Evolutionary conservation across 2,329 filamentous ascomycete species (phyloP).

Genomic region (Cladophialophora carrionii): DNA sequence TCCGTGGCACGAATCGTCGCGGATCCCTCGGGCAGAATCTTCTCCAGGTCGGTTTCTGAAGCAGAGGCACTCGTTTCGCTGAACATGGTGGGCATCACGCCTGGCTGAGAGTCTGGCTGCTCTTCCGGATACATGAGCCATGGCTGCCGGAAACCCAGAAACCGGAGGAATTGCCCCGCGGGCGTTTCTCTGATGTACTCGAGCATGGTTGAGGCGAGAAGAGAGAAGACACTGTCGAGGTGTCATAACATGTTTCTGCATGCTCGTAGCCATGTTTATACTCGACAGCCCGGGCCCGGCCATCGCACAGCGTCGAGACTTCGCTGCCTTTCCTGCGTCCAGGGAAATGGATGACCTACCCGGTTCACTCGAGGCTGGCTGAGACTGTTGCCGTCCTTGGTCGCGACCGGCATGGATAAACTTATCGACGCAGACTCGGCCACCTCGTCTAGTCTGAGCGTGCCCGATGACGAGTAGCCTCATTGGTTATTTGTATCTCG

Average conservation of each 20-base stretch:
- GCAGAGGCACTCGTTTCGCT: neutral
- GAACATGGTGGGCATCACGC: neutral
- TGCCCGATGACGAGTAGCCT: neutral
- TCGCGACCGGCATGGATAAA: neutral
- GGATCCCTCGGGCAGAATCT: neutral
- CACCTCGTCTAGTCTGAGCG: neutral
- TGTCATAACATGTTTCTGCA: neutral
- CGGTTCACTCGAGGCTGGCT: neutral
- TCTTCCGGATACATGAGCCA: slow-evolving; percentile 26
- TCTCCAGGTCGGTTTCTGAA: slow-evolving; percentile 10
- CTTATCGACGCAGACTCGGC: neutral
- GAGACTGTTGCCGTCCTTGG: neutral
- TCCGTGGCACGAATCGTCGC: neutral
- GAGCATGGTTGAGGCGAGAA: neutral
- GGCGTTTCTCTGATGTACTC: slow-evolving; percentile 25
- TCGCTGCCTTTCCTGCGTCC: neutral
- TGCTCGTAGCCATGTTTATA: slow-evolving; percentile 6
- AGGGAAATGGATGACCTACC: neutral
- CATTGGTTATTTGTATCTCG: neutral
- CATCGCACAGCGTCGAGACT: neutral
- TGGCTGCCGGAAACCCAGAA: slow-evolving; percentile 13
- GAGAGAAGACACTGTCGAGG: neutral
- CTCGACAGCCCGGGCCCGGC: neutral
- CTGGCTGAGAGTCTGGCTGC: slow-evolving; percentile 16
- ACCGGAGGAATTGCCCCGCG: slow-evolving; percentile 26